Conservation (phyloP, 1,284 basidiomycete species). For the Dichomitus squalens region DNA sequence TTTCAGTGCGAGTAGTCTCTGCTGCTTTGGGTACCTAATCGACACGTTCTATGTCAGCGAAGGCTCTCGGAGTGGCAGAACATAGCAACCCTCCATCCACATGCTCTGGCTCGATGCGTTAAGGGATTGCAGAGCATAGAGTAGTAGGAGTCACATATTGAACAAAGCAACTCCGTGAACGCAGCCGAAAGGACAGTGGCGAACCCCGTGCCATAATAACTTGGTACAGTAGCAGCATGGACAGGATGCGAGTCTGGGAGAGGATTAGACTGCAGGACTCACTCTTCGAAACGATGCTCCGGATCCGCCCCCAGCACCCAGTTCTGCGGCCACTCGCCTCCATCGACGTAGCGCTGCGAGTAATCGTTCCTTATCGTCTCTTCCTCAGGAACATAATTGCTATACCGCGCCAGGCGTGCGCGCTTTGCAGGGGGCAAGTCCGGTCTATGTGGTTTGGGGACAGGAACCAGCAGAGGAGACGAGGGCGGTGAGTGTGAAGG, state of each 20-base stretch:
- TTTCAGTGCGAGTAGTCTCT: conserved; percentile 79
- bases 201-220: too few species aligned
- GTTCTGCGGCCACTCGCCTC: conserved; percentile 90
- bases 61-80: too few species aligned
- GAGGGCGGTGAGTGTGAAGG: conserved; percentile 47
- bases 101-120: too few species aligned
- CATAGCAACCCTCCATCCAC: too few species aligned
- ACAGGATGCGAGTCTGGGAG: too few species aligned
- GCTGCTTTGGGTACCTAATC: conserved; percentile 87
- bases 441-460: conserved; percentile 42
- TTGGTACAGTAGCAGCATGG: too few species aligned
- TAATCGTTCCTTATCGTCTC: conserved; percentile 97
- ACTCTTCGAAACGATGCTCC: conserved; percentile 92
- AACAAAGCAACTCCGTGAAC: not conserved
- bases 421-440: conserved; percentile 74
- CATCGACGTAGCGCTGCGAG: conserved; percentile 86
- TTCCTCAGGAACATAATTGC: conserved; percentile 86
- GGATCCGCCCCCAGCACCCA: conserved; percentile 87
- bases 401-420: conserved; percentile 65
- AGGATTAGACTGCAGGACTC: conserved; percentile 35
- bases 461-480: conserved; percentile 44
- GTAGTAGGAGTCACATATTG: not conserved
- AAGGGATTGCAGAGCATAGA: not conserved
- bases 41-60: not conserved
- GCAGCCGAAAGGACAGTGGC: too few species aligned